These are phyloP conservation scores for Thermothielavioides terrestris DNA, from an alignment of 495 filamentous ascomycete species.

Conservation along the genomic window DNA sequence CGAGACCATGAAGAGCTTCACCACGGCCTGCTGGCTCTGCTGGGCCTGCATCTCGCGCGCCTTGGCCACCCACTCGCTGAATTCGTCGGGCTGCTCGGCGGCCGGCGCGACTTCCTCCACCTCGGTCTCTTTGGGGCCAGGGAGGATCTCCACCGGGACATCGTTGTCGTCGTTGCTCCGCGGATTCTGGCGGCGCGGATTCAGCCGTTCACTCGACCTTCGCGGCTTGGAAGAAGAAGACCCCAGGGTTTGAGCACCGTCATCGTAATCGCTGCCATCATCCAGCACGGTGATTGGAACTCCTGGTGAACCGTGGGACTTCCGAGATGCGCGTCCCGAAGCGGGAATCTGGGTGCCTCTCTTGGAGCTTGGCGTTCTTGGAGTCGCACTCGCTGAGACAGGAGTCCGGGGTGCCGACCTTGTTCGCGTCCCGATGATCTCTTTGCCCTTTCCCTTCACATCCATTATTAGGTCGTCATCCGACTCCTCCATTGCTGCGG, in stretches of 20 bases:
- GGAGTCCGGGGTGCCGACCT: background rate
- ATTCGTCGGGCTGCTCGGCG: constrained; percentile 61
- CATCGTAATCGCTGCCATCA: background rate
- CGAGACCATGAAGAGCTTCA: constrained; percentile 13
- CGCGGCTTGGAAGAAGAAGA: background rate
- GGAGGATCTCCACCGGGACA: constrained; percentile 1
- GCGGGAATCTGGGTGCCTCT: background rate
- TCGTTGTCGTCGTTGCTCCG: background rate
- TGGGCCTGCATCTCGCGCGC: constrained; percentile 10
- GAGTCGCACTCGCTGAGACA: background rate
- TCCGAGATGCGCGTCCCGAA: background rate
- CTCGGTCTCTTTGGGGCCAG: no score
- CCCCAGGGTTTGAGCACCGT: background rate
- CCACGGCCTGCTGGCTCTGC: background rate
- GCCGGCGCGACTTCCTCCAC: no score
- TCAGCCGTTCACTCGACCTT: no score
- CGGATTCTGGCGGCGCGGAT: background rate
- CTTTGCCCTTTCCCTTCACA: constrained; percentile 28
- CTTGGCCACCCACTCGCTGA: constrained; percentile 35
- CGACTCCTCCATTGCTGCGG: background rate
- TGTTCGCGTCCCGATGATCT: constrained; percentile 9
- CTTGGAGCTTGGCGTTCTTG: background rate
- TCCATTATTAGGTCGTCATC: constrained; percentile 23
- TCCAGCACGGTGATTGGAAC: background rate
- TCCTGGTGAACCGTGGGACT: background rate